Conservation (phyloP, 1,139 yeast species). For the Lodderomyces parapsilosis region DNA sequence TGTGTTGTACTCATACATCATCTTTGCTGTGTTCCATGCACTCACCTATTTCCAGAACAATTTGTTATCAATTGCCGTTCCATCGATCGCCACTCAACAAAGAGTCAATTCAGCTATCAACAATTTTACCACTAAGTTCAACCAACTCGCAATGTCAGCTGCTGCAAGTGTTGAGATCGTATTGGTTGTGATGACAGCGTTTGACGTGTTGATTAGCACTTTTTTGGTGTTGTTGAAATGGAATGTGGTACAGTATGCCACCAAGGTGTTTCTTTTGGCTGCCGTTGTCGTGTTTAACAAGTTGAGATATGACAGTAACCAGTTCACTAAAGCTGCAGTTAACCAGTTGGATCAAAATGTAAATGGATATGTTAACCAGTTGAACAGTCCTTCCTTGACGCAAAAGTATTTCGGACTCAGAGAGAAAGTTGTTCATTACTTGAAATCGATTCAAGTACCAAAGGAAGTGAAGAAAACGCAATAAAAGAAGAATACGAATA, state of each 20-base stretch:
- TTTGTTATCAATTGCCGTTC: constrained; percentile 22
- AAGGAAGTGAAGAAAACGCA: constrained; percentile 9
- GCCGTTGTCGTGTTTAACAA: constrained; percentile 42
- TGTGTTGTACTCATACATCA: constrained; percentile 51
- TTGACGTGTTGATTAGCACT: constrained; percentile 14
- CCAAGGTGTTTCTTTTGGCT: constrained; percentile 21
- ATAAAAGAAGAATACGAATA: too few species aligned
- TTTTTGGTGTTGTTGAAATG: constrained; percentile 23
- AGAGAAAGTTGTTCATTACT: background rate
- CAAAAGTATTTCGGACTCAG: constrained; percentile 8
- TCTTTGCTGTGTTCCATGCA: constrained; percentile 59
- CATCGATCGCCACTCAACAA: constrained; percentile 21
- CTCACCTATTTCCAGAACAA: constrained; percentile 47
- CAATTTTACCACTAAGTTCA: constrained; percentile 36
- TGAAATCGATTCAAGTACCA: constrained; percentile 10
- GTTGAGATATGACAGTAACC: constrained; percentile 43
- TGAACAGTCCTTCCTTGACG: constrained; percentile 21
- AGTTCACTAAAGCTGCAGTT: constrained; percentile 41
- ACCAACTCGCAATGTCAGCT: constrained; percentile 45
- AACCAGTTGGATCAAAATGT: constrained; percentile 37
- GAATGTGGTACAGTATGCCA: constrained; percentile 18
- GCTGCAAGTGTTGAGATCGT: constrained; percentile 49
- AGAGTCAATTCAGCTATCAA: constrained; percentile 25
- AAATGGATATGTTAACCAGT: constrained; percentile 22
- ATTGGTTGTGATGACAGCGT: constrained; percentile 14